These are phyloP conservation scores for Sclerotinia borealis DNA, from an alignment of 2,329 filamentous ascomycete species.

Conservation along the genomic window DNA sequence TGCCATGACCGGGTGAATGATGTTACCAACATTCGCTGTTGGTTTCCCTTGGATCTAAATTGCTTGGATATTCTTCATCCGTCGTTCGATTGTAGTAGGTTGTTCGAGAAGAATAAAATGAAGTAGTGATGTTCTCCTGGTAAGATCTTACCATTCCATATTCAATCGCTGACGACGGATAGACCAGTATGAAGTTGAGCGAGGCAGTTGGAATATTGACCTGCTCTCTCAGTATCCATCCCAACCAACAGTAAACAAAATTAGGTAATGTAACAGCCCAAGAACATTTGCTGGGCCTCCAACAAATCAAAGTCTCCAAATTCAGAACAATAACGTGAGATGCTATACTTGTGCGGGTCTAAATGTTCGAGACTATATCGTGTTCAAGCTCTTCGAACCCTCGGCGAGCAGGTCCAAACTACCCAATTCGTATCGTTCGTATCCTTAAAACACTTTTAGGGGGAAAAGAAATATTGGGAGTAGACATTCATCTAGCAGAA, in stretches of 20 bases:
- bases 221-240: not conserved
- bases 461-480: not conserved
- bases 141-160: too few relatives aligned
- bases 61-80: too few relatives aligned
- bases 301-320: not conserved
- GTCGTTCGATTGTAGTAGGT: too few relatives aligned
- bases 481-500: not conserved
- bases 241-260: not conserved
- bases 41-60: too few relatives aligned
- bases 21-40: too few relatives aligned
- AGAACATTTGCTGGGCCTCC: not conserved
- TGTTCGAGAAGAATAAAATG: too few relatives aligned
- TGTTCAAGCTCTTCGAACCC: not conserved
- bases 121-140: too few relatives aligned
- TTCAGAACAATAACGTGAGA: not conserved
- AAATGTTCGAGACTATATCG: not conserved
- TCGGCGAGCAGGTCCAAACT: not conserved
- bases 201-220: too few relatives aligned
- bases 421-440: not conserved
- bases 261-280: too few relatives aligned
- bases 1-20: too few relatives aligned
- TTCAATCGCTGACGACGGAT: too few relatives aligned
- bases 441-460: not conserved
- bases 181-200: not conserved
- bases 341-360: not conserved